Percentiles rank a stretch among this genome's conserved stretches.
phyloP scores from a whole-genome alignment of 139 green algal species.

The Pedinophyceae sp. region DNA sequence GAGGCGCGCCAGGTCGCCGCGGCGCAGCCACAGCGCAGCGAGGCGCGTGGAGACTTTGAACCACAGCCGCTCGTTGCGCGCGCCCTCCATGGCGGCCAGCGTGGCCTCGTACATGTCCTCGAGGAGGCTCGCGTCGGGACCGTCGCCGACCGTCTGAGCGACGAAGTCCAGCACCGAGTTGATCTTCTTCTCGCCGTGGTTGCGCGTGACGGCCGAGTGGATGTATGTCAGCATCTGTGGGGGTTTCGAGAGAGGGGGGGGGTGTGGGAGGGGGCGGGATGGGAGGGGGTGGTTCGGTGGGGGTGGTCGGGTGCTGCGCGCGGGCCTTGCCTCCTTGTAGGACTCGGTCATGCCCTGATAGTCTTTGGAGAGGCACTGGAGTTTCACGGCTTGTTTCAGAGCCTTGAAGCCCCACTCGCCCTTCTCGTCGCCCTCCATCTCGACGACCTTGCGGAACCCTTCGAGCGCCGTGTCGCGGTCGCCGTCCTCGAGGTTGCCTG shows the following conservation, averaged over 20 bases:
- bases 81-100: slow-evolving; percentile 59
- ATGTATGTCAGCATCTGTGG: slow-evolving; percentile 82
- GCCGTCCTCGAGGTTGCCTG: slow-evolving; percentile 66
- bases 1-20: slow-evolving; percentile 54
- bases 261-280: too few relatives aligned
- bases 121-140: slow-evolving; percentile 8
- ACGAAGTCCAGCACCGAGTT: slow-evolving; percentile 92
- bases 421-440: slow-evolving; percentile 80
- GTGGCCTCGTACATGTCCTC: slow-evolving; percentile 92
- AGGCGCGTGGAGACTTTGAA: slow-evolving; percentile 99
- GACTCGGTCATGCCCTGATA: slow-evolving; percentile 67
- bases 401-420: slow-evolving; percentile 98
- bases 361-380: slow-evolving; percentile 62
- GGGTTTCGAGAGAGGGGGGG: too few relatives aligned
- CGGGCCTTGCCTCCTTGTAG: slow-evolving; percentile 33
- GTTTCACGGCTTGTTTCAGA: slow-evolving; percentile 96
- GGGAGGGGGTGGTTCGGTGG: too few relatives aligned
- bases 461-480: slow-evolving; percentile 53
- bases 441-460: slow-evolving; percentile 79
- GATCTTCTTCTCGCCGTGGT: slow-evolving; percentile 97
- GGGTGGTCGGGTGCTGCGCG: too few relatives aligned
- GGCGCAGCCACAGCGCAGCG: slow-evolving; percentile 72
- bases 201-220: slow-evolving; percentile 70
- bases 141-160: slow-evolving; percentile 8
- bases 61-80: slow-evolving; percentile 92